These are phyloP conservation scores for Beta vulgaris DNA, from an alignment of 148 eudicot species.

Conservation along the genomic window DNA sequence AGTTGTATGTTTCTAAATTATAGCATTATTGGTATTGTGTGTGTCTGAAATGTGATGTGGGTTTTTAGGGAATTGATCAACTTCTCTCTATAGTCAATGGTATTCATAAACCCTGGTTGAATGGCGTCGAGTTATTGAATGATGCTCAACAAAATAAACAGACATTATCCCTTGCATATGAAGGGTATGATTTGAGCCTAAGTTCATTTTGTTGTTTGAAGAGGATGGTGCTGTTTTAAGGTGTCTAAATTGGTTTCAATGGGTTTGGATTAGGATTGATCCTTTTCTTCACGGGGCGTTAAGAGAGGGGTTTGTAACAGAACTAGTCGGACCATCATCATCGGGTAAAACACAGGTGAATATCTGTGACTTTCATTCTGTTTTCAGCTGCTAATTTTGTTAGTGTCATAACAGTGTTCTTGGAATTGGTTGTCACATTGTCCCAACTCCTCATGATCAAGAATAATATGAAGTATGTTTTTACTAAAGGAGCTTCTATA, in stretches of 20 bases:
- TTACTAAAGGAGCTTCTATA: too few species aligned
- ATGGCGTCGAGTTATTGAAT: constrained; percentile 67
- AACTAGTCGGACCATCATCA: constrained; percentile 88
- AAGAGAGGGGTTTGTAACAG: constrained; percentile 63
- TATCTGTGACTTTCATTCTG: background rate
- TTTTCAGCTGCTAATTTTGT: background rate
- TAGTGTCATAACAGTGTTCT: background rate
- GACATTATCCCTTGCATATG: constrained; percentile 40
- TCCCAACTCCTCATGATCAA: too few species aligned
- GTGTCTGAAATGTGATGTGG: constrained; percentile 19
- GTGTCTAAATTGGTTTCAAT: constrained; percentile 3
- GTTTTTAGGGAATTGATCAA: constrained; percentile 60
- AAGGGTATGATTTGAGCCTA: constrained; percentile 42
- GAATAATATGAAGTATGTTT: too few species aligned
- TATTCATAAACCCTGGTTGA: constrained; percentile 63
- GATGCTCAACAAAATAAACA: constrained; percentile 53
- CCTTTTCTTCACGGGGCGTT: constrained; percentile 56
- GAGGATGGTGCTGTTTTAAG: constrained; percentile 1
- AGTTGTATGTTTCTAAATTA: background rate
- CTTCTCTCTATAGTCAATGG: constrained; percentile 50
- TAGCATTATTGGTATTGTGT: background rate
- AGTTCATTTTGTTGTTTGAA: background rate
- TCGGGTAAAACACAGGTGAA: constrained; percentile 91
- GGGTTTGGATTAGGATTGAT: constrained; percentile 47
- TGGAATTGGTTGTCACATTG: too few species aligned